Evolutionary conservation across 2,329 filamentous ascomycete genomes (phyloP), one percentile per base, ranked within the genome.

Genomic region (Xylariomycetidae sp.): DNA sequence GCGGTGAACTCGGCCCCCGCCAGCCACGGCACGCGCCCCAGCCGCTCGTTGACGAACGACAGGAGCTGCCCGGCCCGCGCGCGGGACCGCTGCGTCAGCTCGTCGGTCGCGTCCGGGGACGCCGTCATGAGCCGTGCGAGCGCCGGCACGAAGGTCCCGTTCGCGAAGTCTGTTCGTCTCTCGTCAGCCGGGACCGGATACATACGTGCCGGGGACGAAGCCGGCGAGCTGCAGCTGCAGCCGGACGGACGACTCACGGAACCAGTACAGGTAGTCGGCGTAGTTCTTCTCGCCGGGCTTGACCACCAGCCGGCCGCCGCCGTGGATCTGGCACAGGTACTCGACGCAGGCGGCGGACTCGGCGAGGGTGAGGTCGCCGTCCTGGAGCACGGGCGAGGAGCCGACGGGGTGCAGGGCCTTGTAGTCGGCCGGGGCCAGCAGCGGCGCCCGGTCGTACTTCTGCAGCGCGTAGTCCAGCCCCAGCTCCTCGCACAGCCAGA

Each of bases 1-100:
- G 65, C 75, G 0, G 75, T 82, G 37, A 85, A 74, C 31, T 77
- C 63, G 0, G 67, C 58, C 3, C 79, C 81, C 0, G 73, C 76
- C 15, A 85, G 57, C 64, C 69, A 85, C 6, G 60, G 50, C 22
- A 62, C 68, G 1, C 55, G 39, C 3, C 42, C 44, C 3, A 84
- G 50, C 9, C 71, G 59, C 3, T 65, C 53, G 24, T 83, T 65
- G 17, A 78, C 32, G 15, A 63, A 44, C n/a, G 36, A 26, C 20
- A 82, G 39, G 1, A 59, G 53, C n/a, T 42, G 50, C 4, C 53
- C 35, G 2, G 70, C 46, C 10, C 60, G 60, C 5, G 47, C 53
- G 5, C 48, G 43, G 8, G 56, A 49, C 14, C 58, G 49, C 9
- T 54, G 44, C 8, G 56, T 39, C 0, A 53, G 37, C 0, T 48